Base-by-base conservation (phyloP, 768 basidiomycete genomes). In the Rhodocollybia butyracea region DNA sequence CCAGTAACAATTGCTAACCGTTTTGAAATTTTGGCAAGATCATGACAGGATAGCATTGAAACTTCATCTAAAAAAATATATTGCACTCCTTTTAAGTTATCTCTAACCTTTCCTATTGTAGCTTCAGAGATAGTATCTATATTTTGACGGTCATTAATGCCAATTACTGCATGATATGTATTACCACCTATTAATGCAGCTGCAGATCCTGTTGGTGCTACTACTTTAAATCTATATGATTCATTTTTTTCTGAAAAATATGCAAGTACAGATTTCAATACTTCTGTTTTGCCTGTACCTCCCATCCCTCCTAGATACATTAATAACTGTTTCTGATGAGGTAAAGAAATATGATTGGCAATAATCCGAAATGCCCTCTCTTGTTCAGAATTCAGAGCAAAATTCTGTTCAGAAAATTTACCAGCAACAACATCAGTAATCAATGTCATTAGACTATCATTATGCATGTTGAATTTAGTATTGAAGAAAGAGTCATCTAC, bases 81-180 rank as follows among this genome's bases (percentile, higher is more conserved):
- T 5, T 68, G 57, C 13, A 66, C 59, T 29, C 57, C 42, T 19
- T 55, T 12, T 11, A 57, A 26, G 12, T 46, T 26, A 22, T 46
- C 45, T 7, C 45, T 6, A 27, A 46, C 13, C 8, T 22, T 46
- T 8, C 11, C 5, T 27, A 46, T 10, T 43, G 46, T 17, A 24
- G 19, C 15, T 47, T 47, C 13, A 24, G 12, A 22, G 13, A 31
- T 31, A 65, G 0, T 32, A 24, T 50, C 21, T 8, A 15, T 15
- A 7, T 32, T 11, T 34, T 32, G 7, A 38, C n/a, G 51, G 5
- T 57, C 46, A 52, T 54, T 51, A 0, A 74, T 61, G 3, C 69
- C 66, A 6, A 74, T 60, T 2, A 66, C 57, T 2, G 66, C 72
- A 51, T 75, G 72, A 51, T 73, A 72, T 2, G 74, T 76, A 0